Evolutionary conservation across 345 rosid species (phyloP), one percentile per base, ranked within the genome.

Genomic region (Dovyalis caffra): DNA sequence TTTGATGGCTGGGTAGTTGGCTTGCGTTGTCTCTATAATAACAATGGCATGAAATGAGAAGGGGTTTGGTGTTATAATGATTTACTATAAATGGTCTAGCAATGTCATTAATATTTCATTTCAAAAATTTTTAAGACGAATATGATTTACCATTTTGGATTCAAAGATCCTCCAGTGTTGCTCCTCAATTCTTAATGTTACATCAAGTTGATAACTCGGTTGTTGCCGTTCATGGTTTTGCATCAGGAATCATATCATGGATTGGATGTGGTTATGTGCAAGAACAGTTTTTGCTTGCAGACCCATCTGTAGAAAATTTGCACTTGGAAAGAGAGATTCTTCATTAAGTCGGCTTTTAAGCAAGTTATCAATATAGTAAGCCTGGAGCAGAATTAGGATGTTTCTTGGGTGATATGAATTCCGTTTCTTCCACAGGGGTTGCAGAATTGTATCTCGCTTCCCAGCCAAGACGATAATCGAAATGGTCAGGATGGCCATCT

Each of bases 41-140:
- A 71, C 68, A 21, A 56, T 18, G 68, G 62, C 76, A 40, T 77
- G 72, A 62, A 72, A 72, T 71, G 80, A 77, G 76, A 66, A 71
- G 68, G 62, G 68, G 68, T 66, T 66, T 77, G 76, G 34, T 66
- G 76, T 64, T 70, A 51, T 47, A 57, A 38, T 70, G 70, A 25
- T 71, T 49, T 69, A 49, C 28, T 26, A 56, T 23, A 28, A 61
- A 3, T 29, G n/a, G 49, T 32, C 40, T 58, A 23, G 43, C 66
- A 38, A 1, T 45, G 23, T 61, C 5, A 1, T 12, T 45, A 18
- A 21, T 43, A 23, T 14, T 16, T 21, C 58, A 57, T 3, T 69
- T 60, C 32, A 15, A 60, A 14, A 26, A 8, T 60, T 25, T 26
- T 14, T 33, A 26, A 15, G 26, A n/a, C 40, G 32, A 49, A 20